Evolutionary conservation across 1,139 yeast genomes (phyloP), one percentile per base, ranked within the genome.

Genomic region (Zygoascus sp.): DNA sequence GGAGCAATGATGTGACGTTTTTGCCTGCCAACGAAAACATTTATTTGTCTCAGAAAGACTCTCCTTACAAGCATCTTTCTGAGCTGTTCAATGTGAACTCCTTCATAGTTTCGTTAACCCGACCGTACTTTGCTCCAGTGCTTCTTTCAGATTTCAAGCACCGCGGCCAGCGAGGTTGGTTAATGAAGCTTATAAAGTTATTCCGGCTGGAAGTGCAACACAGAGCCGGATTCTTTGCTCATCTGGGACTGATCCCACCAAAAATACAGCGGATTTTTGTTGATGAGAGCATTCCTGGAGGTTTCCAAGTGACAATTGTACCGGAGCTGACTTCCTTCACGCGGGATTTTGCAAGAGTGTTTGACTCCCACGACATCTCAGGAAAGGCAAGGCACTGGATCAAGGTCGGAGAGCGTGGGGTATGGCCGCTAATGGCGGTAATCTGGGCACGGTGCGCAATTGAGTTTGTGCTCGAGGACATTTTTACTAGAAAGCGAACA

Each of bases 71-170:
- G 0, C 72, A 96, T 50, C 74, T 92, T 43, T 85, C 97, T 0
- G 97, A 92, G 62, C 73, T 90, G 50, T 92, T 90, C 69, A 92
- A 92, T 60, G 97, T 92, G 19, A 92, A 92, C 65, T 94, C 89
- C 64, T 90, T 88, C 60, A 75, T 92, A 21, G 88, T 89, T 0
- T 85, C 96, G 28, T 73, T 90, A 56, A 96, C 97, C 10, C 76
- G 97, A 51, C 97, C 97, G 0, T 90, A 92, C 60, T 70, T 90
- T 56, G 96, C 97, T 0, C 97, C 97, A 0, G 70, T 90, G 45
- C 76, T 92, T 42, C 80, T 85, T 32, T 84, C 87, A 53, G 97
- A 89, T 59, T 74, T 88, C 59, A 83, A 83, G 58, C 94, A 86
- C 60, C 64, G 77, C 45, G 73, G 79, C 45, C 67, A 75, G 58